phyloP scores from a whole-genome alignment of 805 yeast species.

The Ogataea trehalophila region DNA sequence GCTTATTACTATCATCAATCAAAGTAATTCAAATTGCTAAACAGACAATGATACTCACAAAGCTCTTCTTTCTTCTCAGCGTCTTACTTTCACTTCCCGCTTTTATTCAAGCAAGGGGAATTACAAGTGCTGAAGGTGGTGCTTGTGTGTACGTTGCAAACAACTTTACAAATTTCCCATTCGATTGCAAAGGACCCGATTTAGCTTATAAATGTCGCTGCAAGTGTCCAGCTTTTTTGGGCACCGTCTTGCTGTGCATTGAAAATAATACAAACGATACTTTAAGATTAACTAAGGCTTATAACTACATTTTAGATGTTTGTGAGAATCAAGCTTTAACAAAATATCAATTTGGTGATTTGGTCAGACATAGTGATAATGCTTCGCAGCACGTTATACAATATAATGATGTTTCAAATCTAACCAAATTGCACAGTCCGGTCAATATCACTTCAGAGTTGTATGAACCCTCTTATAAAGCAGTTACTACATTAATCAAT shows the following conservation, averaged over 20 bases:
- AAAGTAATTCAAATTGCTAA: background rate
- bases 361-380: slow-evolving; percentile 26
- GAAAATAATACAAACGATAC: slow-evolving; percentile 27
- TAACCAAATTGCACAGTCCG: slow-evolving; percentile 23
- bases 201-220: slow-evolving; percentile 33
- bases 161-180: slow-evolving; percentile 30
- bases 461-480: slow-evolving; percentile 24
- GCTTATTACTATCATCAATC: too few relatives aligned
- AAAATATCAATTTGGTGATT: slow-evolving; percentile 23
- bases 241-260: slow-evolving; percentile 33
- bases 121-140: slow-evolving; percentile 33
- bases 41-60: background rate
- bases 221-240: slow-evolving; percentile 29
- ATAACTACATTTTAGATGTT: slow-evolving; percentile 29
- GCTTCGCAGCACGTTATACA: slow-evolving; percentile 21
- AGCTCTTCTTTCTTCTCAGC: background rate
- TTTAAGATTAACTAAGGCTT: slow-evolving; percentile 27
- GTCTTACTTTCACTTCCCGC: background rate
- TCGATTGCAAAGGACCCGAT: slow-evolving; percentile 31
- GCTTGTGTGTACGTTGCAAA: slow-evolving; percentile 33
- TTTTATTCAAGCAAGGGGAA: slow-evolving; percentile 24
- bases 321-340: slow-evolving; percentile 31
- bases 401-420: slow-evolving; percentile 8
- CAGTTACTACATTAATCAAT: slow-evolving; percentile 24
- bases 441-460: slow-evolving; percentile 19